Evolutionary conservation across 257 asterid species (phyloP), one percentile per base, ranked within the genome.

Genomic region (Ilex asprella): DNA sequence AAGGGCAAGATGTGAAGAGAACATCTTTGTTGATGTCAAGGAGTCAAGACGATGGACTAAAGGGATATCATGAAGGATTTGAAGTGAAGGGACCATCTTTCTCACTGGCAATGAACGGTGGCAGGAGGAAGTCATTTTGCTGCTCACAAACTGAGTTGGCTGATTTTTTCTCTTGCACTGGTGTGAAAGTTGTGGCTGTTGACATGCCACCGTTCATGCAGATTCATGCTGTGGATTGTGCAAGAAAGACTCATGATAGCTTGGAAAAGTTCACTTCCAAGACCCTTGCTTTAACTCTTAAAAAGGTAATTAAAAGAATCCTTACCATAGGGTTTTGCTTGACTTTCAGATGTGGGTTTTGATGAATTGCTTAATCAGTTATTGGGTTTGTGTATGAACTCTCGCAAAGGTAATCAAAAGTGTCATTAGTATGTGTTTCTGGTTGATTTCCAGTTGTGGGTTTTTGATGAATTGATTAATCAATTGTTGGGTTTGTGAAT

Each of bases 161-260:
- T 12, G 94, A 86, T 43, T 86, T 91, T 82, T 72, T 91, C 29
- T 75, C 84, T 7, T 79, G 82, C 62, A 77, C 62, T 46, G 94
- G 95, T 57, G 98, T 84, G 46, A 91, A 80, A 68, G 83, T 88
- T 61, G 94, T 88, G 61, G 91, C 98, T 14, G 98, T 88, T 21
- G 98, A 91, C 70, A 91, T 91, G 98, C 92, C 96, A 3, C 94
- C 98, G 5, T 88, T 78, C 73, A 86, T 91, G 98, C 96, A 88
- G 80, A 80, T 88, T 73, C 98, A 91, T 69, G 98, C 90, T 56
- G 95, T 91, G 10, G 86, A 86, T 77, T 88, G 84, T 76, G 95
- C 96, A 11, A 84, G 98, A 75, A 91, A 84, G 66, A 74, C 91
- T 51, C 83, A 68, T 73, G 98, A 91, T 73, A 91, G 98, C 84